Percentiles rank a stretch among this genome's conserved stretches.
phyloP scores from a whole-genome alignment of 2,329 filamentous ascomycete species.

The Fusarium penzigii region DNA sequence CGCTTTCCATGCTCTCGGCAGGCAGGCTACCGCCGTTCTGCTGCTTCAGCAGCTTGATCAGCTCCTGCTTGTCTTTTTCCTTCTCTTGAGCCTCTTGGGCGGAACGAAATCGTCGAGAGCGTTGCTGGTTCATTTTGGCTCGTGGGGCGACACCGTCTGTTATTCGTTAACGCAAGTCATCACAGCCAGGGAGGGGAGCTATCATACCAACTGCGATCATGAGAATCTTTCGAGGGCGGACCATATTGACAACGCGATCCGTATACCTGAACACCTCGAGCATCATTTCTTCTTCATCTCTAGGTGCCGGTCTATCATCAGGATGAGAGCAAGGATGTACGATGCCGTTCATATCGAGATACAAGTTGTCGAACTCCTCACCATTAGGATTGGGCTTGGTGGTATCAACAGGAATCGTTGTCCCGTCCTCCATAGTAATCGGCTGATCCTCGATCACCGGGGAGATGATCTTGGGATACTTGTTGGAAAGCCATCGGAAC shows the following conservation, averaged over 20 bases:
- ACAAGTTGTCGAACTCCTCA: slow-evolving; percentile 97
- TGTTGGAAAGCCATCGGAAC: slow-evolving; percentile 95
- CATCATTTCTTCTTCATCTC: slow-evolving; percentile 99
- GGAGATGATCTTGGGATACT: slow-evolving; percentile 96
- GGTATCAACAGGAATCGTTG: slow-evolving; percentile 80
- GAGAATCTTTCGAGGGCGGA: slow-evolving; percentile 88
- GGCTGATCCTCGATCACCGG: slow-evolving; percentile 85
- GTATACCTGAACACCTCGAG: slow-evolving; percentile 97
- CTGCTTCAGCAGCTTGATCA: slow-evolving; percentile 79
- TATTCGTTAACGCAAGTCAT: slow-evolving; percentile 25
- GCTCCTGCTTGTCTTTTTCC: slow-evolving; percentile 85
- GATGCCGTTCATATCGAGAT: slow-evolving; percentile 99
- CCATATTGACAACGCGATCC: slow-evolving; percentile 98
- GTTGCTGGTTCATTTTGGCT: slow-evolving; percentile 99
- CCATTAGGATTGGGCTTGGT: slow-evolving; percentile 90
- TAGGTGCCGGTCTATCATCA: slow-evolving; percentile 86
- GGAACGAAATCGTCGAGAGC: slow-evolving; percentile 90
- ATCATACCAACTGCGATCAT: slow-evolving; percentile 91
- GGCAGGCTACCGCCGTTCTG: slow-evolving; percentile 69
- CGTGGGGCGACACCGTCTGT: slow-evolving; percentile 92
- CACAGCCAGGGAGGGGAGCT: no score
- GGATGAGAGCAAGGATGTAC: slow-evolving; percentile 98
- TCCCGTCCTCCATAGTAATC: slow-evolving; percentile 76
- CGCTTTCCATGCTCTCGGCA: slow-evolving; percentile 60
- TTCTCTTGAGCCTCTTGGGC: slow-evolving; percentile 95